Percentiles rank a stretch among this genome's conserved stretches.
Evolutionary conservation across 768 basidiomycete species (phyloP).

Genomic region (Phaeolepiota aurea): DNA sequence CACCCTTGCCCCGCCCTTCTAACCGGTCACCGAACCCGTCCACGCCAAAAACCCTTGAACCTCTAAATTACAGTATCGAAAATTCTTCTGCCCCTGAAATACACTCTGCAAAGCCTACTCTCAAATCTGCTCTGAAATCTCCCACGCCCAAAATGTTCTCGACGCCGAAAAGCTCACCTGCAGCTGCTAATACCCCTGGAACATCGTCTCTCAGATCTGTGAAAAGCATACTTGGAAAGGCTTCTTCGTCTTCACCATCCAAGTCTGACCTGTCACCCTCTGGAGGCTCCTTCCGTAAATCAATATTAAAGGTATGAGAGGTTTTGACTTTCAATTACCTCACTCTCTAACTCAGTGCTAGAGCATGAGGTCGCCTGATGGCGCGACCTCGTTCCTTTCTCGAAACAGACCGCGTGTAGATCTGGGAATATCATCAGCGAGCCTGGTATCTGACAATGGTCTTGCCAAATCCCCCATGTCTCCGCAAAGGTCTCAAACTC

Average conservation of each 20-base stretch:
- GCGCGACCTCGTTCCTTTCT: neutral
- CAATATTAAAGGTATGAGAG: slow-evolving; percentile 12
- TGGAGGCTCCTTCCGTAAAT: slow-evolving; percentile 9
- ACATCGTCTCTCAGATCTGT: slow-evolving; percentile 17
- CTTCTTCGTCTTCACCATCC: slow-evolving; percentile 15
- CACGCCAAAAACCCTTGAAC: too few relatives aligned
- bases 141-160: slow-evolving; percentile 21
- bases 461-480: neutral
- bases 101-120: slow-evolving; percentile 19
- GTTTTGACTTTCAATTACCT: neutral
- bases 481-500: neutral
- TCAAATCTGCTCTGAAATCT: slow-evolving; percentile 30
- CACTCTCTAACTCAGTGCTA: neutral
- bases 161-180: neutral
- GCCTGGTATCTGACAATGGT: neutral
- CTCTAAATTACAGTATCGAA: too few relatives aligned
- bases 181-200: slow-evolving; percentile 2
- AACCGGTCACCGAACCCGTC: neutral
- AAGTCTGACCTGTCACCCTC: slow-evolving; percentile 10
- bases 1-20: neutral
- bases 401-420: slow-evolving; percentile 25
- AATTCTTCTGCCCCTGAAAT: neutral
- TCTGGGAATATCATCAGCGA: slow-evolving; percentile 15
- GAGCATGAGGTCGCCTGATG: neutral
- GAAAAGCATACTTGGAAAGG: slow-evolving; percentile 21